Evolutionary conservation across 768 basidiomycete genomes (phyloP), one percentile per base, ranked within the genome.

Genomic region (Lactarius hengduanensis): DNA sequence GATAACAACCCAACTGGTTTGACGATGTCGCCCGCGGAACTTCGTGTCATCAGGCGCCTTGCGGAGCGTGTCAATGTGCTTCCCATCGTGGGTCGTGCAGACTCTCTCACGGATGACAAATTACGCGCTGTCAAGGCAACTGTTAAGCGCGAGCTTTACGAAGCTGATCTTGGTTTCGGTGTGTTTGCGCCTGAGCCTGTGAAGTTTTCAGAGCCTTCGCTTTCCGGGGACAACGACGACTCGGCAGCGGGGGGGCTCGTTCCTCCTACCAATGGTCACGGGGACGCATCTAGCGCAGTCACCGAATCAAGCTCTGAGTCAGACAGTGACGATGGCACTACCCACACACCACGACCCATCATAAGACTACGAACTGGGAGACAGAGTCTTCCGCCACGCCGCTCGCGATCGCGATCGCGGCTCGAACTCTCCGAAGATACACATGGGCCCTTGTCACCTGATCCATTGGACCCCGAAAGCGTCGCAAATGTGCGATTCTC

Each of bases 81-180:
- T 59, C 93, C 93, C 57, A 85, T 94, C 61, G 83, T 95, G 69
- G 89, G 89, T 16, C 88, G 80, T 66, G 82, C 92, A 3, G 93
- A 95, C 76, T 91, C 91, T 45, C 80, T 95, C 67, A 94, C 93
- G 43, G 89, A 94, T 73, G 88, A 86, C 67, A 88, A 84, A 70
- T 80, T 95, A 63, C 76, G 77, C 55, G 83, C 84, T 56, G 81
- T 93, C 59, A 94, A 93, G 80, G 77, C 81, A 61, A 89, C 88
- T 32, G 84, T 94, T n/a, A 85, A 84, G 56, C 82, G 77, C 59
- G 91, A 88, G 64, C 78, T 94, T 45, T 78, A 78, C 60, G 82
- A 84, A 61, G 87, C 88, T 22, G 84, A 84, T 16, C 82, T 94
- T 47, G 87, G 85, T 73, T 89, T 92, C 73, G 91, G 92, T 57